Evolutionary conservation across 1,284 basidiomycete species (phyloP).

Genomic region (Anthracocystis setariae): DNA sequence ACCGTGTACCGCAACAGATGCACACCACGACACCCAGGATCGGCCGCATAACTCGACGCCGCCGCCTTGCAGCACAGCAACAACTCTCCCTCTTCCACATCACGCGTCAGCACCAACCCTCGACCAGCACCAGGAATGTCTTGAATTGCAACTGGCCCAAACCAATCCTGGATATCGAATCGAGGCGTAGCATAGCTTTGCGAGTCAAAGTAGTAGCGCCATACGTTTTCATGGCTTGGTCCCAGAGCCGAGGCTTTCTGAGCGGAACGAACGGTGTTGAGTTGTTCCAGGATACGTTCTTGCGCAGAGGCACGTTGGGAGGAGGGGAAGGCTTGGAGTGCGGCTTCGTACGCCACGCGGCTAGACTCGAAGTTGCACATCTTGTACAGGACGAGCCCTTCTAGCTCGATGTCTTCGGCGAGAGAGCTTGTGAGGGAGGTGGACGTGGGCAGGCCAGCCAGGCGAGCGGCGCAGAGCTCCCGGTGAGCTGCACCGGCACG

Average conservation of each 20-base stretch:
- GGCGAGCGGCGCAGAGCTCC: conserved; percentile 44
- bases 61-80: conserved; percentile 60
- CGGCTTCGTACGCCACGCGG: conserved; percentile 30
- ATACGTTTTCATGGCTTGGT: conserved; percentile 45
- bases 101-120: conserved; percentile 59
- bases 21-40: conserved; percentile 47
- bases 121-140: conserved; percentile 62
- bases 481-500: conserved; percentile 47
- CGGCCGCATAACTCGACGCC: conserved; percentile 56
- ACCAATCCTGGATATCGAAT: conserved; percentile 53
- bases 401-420: conserved; percentile 41
- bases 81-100: conserved; percentile 59
- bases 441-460: conserved; percentile 17
- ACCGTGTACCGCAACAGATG: conserved; percentile 56
- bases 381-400: conserved; percentile 35
- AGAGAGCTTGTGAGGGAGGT: conserved; percentile 1
- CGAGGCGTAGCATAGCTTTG: conserved; percentile 49
- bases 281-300: conserved; percentile 34
- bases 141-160: conserved; percentile 54
- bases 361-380: conserved; percentile 32
- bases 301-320: conserved; percentile 20
- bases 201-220: conserved; percentile 55
- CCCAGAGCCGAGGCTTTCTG: conserved; percentile 36
- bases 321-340: conserved; percentile 22
- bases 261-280: conserved; percentile 31